Evolutionary conservation across 495 filamentous ascomycete species (phyloP).

Genomic region (Penicillium pancosmium): DNA sequence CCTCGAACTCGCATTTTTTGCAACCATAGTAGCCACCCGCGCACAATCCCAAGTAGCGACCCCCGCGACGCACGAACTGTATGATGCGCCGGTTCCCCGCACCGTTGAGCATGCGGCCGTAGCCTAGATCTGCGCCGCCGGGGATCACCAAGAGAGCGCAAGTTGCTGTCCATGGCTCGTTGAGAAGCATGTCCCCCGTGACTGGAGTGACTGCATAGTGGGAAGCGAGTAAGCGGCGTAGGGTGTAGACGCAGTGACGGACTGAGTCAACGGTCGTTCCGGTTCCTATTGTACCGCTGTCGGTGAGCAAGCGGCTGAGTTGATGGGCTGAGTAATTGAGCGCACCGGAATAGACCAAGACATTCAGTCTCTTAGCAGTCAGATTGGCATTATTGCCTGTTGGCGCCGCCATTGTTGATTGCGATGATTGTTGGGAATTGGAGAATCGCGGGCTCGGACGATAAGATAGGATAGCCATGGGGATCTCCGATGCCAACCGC

Average conservation of each 20-base stretch:
- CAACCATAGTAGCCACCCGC: slow-evolving; percentile 93
- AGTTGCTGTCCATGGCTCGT: slow-evolving; percentile 87
- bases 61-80: slow-evolving; percentile 84
- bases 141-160: slow-evolving; percentile 92
- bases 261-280: slow-evolving; percentile 88
- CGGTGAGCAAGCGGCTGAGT: slow-evolving; percentile 32
- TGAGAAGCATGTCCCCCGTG: slow-evolving; percentile 74
- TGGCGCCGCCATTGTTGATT: slow-evolving; percentile 34
- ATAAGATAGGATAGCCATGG: slow-evolving; percentile 30
- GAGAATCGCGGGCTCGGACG: slow-evolving; percentile 16
- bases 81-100: slow-evolving; percentile 80
- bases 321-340: slow-evolving; percentile 23
- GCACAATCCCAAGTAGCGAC: slow-evolving; percentile 86
- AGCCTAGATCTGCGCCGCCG: slow-evolving; percentile 92
- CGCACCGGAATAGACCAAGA: slow-evolving; percentile 83
- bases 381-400: slow-evolving; percentile 47
- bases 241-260: slow-evolving; percentile 82
- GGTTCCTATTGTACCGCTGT: slow-evolving; percentile 58
- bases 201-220: slow-evolving; percentile 92
- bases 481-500: slow-evolving; percentile 9
- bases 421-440: slow-evolving; percentile 16
- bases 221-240: slow-evolving; percentile 86
- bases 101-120: slow-evolving; percentile 87
- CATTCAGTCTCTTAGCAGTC: slow-evolving; percentile 71
- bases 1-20: slow-evolving; percentile 84